phyloP scores from a whole-genome alignment of 345 rosid species.

The Euphorbia lathyris region DNA sequence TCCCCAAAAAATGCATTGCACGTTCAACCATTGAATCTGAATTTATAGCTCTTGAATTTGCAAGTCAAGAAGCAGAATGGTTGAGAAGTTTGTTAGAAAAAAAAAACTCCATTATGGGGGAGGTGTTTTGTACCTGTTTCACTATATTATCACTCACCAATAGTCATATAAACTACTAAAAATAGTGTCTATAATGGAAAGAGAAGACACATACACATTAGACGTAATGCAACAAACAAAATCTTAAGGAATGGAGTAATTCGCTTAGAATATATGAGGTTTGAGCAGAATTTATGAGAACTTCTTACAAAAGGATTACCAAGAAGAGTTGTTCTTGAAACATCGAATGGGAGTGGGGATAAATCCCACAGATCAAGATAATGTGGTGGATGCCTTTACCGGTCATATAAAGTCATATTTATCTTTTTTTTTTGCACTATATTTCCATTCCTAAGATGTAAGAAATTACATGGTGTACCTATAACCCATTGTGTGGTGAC shows the following conservation, averaged over 20 bases:
- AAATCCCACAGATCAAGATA: not conserved
- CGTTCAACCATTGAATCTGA: not conserved
- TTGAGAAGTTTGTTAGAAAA: not conserved
- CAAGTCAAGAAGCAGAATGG: not conserved
- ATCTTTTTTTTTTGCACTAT: not conserved
- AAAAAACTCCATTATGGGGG: not conserved
- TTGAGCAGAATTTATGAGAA: not conserved
- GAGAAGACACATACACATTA: not conserved
- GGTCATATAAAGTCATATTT: not conserved
- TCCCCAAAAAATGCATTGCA: not conserved
- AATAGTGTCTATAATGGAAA: not conserved
- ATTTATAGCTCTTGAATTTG: not conserved
- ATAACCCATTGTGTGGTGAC: not conserved
- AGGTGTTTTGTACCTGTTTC: not conserved
- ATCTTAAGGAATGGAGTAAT: not conserved
- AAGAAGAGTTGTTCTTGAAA: not conserved
- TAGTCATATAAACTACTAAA: not conserved
- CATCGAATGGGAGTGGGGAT: not conserved
- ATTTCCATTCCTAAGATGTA: not conserved
- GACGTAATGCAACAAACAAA: not conserved
- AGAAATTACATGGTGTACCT: not conserved
- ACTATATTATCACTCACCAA: not conserved
- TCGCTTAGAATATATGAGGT: not conserved
- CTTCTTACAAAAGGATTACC: not conserved
- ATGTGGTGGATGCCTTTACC: not conserved